Evolutionary conservation across 2,329 filamentous ascomycete species (phyloP).

Genomic region (Aspergillus neoniger): DNA sequence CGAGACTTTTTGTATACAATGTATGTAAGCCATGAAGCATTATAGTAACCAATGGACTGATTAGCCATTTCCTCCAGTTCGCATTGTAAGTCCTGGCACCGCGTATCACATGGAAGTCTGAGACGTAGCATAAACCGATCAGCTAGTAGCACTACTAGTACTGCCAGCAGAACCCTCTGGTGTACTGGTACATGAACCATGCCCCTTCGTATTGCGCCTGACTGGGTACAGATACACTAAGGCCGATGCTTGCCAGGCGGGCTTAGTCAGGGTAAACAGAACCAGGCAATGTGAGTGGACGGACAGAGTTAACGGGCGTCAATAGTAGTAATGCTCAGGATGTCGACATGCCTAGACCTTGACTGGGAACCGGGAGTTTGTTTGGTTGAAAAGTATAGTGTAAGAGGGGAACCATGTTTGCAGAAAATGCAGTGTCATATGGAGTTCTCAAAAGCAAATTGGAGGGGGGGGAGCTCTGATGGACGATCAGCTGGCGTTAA

Average conservation of each 20-base stretch:
- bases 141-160: no score
- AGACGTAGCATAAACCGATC: no score
- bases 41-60: background rate
- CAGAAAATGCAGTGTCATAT: no score
- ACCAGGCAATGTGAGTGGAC: background rate
- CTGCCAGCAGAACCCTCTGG: no score
- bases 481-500: background rate
- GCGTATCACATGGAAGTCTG: background rate
- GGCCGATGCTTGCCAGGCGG: background rate
- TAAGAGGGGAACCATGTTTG: no score
- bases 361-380: no score
- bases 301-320: background rate
- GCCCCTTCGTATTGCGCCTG: background rate
- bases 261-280: slow-evolving; percentile 3
- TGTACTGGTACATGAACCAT: no score
- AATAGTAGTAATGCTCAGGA: background rate
- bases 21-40: background rate
- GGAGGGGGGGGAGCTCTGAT: background rate
- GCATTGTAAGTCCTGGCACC: background rate
- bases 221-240: background rate
- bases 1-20: slow-evolving; percentile 11
- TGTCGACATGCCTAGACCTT: background rate
- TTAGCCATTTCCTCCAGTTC: background rate
- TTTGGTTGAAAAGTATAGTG: no score
- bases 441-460: no score